Percentiles rank a stretch among this genome's conserved stretches.
Evolutionary conservation across 345 rosid genomes (phyloP).

Genomic region (Salix purpurea): DNA sequence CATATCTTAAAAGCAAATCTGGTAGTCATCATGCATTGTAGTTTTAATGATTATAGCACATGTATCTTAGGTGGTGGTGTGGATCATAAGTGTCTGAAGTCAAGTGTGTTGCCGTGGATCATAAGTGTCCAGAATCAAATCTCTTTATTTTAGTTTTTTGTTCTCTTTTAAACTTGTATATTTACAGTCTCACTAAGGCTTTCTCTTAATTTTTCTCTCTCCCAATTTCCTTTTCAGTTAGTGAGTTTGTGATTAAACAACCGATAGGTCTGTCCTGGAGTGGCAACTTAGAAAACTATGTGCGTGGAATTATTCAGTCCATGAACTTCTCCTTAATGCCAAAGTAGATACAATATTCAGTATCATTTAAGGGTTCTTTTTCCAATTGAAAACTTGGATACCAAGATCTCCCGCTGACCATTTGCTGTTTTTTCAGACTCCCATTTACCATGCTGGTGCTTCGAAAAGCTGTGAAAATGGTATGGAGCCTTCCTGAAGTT

Average conservation of each 20-base stretch:
- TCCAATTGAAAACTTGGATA: conserved; percentile 7
- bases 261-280: background rate
- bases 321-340: background rate
- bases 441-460: conserved; percentile 83
- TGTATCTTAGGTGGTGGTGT: background rate
- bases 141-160: no score
- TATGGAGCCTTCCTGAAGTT: conserved; percentile 90
- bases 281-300: background rate
- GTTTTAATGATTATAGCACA: background rate
- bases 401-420: conserved; percentile 17
- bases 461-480: conserved; percentile 77
- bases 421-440: conserved; percentile 48
- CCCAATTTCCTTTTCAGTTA: background rate
- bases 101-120: background rate
- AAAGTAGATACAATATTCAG: background rate
- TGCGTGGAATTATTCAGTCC: background rate
- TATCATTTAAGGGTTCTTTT: background rate
- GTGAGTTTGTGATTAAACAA: background rate
- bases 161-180: background rate
- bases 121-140: background rate
- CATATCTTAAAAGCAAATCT: background rate
- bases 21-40: background rate
- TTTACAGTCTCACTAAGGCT: background rate
- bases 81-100: background rate
- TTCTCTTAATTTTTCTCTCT: background rate